These are phyloP conservation scores for Talaromyces pinophilus DNA, from an alignment of 2,329 filamentous ascomycete species.

Conservation along the genomic window DNA sequence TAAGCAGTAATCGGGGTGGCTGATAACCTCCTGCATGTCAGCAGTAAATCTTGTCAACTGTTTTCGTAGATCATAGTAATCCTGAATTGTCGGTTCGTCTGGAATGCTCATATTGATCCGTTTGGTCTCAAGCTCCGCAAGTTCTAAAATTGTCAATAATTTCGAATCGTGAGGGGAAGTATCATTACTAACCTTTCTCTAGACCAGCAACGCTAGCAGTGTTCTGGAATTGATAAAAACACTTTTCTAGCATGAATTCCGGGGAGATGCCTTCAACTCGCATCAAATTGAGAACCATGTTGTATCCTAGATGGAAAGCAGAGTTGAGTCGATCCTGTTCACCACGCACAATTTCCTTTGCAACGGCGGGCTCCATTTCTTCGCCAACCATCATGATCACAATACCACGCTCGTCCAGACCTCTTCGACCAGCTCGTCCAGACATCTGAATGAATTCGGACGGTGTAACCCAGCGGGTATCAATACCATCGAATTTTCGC, in stretches of 20 bases:
- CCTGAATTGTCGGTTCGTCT: conserved; percentile 84
- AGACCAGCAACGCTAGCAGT: conserved; percentile 79
- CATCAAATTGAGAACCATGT: conserved; percentile 97
- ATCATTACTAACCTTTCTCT: conserved; percentile 61
- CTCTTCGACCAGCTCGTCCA: conserved; percentile 91
- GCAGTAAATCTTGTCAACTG: conserved; percentile 80
- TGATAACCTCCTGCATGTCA: conserved; percentile 89
- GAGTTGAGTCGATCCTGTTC: conserved; percentile 97
- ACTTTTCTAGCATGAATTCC: conserved; percentile 97
- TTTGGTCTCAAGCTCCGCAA: conserved; percentile 75
- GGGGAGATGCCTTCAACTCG: conserved; percentile 99
- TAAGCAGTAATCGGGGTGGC: conserved; percentile 82
- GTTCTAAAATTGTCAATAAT: conserved; percentile 52
- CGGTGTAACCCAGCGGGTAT: conserved; percentile 79
- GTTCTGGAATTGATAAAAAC: conserved; percentile 98
- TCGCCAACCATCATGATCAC: conserved; percentile 99
- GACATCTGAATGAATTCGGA: conserved; percentile 99
- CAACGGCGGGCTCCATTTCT: conserved; percentile 91
- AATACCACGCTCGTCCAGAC: conserved; percentile 94
- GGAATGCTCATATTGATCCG: conserved; percentile 72
- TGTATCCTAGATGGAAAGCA: conserved; percentile 96
- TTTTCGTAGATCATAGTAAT: conserved; percentile 88
- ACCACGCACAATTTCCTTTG: conserved; percentile 92
- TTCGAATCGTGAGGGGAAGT: neutral
- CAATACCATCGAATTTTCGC: conserved; percentile 86